Evolutionary conservation across 176 grass and related monocot genomes (phyloP).

Genomic region (Stipa capillata): DNA sequence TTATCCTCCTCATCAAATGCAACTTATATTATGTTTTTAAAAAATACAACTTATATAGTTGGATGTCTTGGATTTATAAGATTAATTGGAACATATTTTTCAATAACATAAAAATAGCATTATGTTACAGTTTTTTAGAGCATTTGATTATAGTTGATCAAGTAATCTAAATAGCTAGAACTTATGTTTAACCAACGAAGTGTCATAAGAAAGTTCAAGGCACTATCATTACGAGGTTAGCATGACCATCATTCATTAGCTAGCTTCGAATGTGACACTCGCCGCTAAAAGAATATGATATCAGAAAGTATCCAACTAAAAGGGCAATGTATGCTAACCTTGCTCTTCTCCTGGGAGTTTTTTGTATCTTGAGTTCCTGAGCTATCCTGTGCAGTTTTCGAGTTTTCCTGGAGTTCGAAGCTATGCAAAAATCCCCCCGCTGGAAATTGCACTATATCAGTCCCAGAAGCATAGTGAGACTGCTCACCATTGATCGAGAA

Average conservation of each 20-base stretch:
- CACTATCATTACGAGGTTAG: background rate
- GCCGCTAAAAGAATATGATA: background rate
- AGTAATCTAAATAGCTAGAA: background rate
- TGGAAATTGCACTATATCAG: conserved; percentile 92
- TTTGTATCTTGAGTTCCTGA: conserved; percentile 43
- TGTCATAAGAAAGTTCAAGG: background rate
- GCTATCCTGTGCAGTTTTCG: conserved; percentile 37
- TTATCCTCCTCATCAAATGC: background rate
- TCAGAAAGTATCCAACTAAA: conserved; percentile 2
- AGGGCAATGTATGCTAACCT: conserved; percentile 30
- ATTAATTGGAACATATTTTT: background rate
- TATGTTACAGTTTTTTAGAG: background rate
- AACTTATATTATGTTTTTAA: no score
- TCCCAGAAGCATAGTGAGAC: conserved; percentile 94
- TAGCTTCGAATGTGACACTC: background rate
- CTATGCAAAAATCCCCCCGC: conserved; percentile 78
- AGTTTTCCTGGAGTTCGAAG: conserved; percentile 80
- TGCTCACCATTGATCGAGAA: conserved; percentile 96
- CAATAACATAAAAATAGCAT: background rate
- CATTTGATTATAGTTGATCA: background rate
- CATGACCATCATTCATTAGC: background rate
- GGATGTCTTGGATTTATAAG: background rate
- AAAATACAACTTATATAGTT: background rate
- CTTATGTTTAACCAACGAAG: background rate
- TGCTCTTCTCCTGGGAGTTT: conserved; percentile 32